phyloP scores from a whole-genome alignment of 495 filamentous ascomycete genomes.

The Entonaema liquescens region DNA sequence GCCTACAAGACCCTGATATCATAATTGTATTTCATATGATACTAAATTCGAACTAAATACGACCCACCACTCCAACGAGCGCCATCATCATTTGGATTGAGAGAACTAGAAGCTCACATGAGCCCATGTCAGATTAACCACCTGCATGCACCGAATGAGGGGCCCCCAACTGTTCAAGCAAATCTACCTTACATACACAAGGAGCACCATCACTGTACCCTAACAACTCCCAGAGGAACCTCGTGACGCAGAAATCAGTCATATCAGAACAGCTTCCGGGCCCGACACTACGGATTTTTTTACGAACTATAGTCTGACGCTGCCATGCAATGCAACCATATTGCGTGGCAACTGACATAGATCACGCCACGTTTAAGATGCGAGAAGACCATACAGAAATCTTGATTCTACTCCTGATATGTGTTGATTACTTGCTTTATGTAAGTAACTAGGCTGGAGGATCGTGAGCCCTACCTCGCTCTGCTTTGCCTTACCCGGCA shows the following conservation, averaged over 20 bases:
- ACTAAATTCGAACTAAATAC: background rate
- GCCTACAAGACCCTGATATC: conserved; percentile 4
- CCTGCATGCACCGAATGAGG: conserved; percentile 1
- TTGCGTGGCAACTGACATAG: conserved; percentile 29
- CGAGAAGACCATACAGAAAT: conserved; percentile 3
- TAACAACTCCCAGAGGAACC: conserved; percentile 11
- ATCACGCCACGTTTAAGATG: conserved; percentile 23
- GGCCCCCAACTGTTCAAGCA: background rate
- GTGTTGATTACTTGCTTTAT: conserved; percentile 12
- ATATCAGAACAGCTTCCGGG: conserved; percentile 22
- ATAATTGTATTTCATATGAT: conserved; percentile 14
- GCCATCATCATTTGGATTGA: background rate
- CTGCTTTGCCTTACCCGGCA: background rate
- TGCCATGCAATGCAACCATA: conserved; percentile 34
- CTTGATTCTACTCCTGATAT: conserved; percentile 15
- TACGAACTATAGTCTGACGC: background rate
- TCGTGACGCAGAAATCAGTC: conserved; percentile 15
- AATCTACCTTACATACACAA: background rate
- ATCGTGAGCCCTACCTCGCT: conserved; percentile 7
- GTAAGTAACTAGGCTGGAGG: background rate
- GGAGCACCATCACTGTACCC: background rate
- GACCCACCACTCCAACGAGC: conserved; percentile 6
- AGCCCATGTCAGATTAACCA: background rate
- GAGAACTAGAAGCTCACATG: background rate
- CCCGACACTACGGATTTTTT: conserved; percentile 25